phyloP scores from a whole-genome alignment of 805 yeast species.

The Yueomyces sinensis region DNA sequence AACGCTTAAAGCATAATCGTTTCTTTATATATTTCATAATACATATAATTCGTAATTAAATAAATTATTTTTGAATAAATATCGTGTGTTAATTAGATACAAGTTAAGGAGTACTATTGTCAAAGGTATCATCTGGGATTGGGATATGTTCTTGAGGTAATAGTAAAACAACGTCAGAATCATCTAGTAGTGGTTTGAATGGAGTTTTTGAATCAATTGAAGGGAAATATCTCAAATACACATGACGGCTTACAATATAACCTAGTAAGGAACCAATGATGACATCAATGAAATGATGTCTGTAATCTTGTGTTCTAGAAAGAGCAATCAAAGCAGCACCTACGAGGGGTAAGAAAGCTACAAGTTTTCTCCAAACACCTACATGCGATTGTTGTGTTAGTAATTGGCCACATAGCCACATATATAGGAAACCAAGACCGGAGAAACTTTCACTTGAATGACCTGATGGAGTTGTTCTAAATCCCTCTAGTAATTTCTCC shows the following conservation, averaged over 20 bases:
- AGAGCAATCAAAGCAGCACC: constrained; percentile 70
- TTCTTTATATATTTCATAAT: too few relatives aligned
- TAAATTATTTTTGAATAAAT: too few relatives aligned
- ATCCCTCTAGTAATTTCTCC: constrained; percentile 46
- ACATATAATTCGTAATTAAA: too few relatives aligned
- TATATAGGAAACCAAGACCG: constrained; percentile 46
- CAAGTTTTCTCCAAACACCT: constrained; percentile 51
- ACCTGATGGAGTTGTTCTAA: constrained; percentile 74
- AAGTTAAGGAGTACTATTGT: too few relatives aligned
- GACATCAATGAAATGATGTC: constrained; percentile 87
- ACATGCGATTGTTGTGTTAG: constrained; percentile 32
- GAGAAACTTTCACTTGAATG: constrained; percentile 64
- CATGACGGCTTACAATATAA: constrained; percentile 34
- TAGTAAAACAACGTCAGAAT: constrained; percentile 21
- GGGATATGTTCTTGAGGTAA: not conserved
- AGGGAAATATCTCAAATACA: constrained; percentile 31
- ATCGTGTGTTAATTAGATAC: too few relatives aligned
- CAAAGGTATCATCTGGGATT: not conserved
- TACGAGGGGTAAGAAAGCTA: constrained; percentile 42
- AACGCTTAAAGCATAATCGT: too few relatives aligned
- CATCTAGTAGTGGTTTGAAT: constrained; percentile 30
- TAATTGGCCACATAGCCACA: constrained; percentile 62
- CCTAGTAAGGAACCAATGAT: constrained; percentile 65
- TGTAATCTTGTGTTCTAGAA: constrained; percentile 80
- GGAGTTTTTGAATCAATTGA: constrained; percentile 21